Evolutionary conservation across 768 basidiomycete genomes (phyloP), one percentile per base, ranked within the genome.

Genomic region (Mycena pura): DNA sequence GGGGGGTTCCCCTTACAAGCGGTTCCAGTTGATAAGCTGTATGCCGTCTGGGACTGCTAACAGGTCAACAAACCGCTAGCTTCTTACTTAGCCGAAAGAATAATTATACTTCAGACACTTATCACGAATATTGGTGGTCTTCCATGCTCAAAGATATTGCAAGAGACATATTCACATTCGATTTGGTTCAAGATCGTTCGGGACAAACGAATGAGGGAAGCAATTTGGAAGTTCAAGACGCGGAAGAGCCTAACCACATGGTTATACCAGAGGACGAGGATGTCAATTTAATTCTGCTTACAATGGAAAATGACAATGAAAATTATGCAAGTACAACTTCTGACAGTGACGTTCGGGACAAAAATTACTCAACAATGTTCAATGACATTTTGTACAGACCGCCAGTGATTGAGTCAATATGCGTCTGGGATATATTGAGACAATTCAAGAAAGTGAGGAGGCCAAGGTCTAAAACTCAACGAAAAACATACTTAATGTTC

Each of bases 81-180:
- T 14, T 24, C 14, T 41, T 64, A 36, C 21, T 64, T 45, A 34
- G 53, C n/a, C 40, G 40, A 21, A 25, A 34, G 24, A 53, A 53
- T 32, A 53, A 53, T 25, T 62, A 62, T 27, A 44, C 47, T 17
- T 39, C 43, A 13, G 43, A 48, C 38, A 45, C 13, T 5, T 64
- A 38, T 29, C 57, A 40, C 11, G 51, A 38, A 19, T 59, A 41
- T 27, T 64, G 51, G 34, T 64, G 62, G 62, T 52, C 57, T 10
- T 31, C 29, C 13, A 36, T 64, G 43, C 51, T 64, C 11, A 28
- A 50, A 57, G 52, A 64, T 44, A 29, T 51, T 25, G 57, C 48
- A 6, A 31, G 32, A 6, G 24, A 48, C 27, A 45, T 74, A 6
- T 64, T 76, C 21, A 71, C 73, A 13, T 11, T 27, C 13, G 38